These are phyloP conservation scores for Leptodermis oblonga DNA, from an alignment of 257 asterid species.

Conservation along the genomic window DNA sequence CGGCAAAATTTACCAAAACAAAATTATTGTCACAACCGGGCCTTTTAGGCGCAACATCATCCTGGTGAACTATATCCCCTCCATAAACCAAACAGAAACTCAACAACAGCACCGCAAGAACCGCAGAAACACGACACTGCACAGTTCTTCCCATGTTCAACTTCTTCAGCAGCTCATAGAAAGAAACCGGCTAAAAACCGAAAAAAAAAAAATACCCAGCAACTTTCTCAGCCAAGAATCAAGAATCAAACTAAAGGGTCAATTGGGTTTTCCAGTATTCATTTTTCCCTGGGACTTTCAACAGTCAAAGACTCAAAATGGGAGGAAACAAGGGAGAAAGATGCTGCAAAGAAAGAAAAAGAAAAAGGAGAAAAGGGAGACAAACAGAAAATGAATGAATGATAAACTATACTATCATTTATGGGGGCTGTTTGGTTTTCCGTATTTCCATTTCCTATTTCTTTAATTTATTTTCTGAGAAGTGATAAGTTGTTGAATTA, in stretches of 20 bases:
- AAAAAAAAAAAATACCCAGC: background rate
- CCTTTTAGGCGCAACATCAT: constrained; percentile 68
- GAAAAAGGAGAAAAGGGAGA: background rate
- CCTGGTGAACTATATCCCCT: constrained; percentile 89
- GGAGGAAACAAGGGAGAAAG: constrained; percentile 25
- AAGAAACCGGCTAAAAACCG: background rate
- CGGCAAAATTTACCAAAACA: constrained; percentile 55
- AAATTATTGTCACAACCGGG: constrained; percentile 87
- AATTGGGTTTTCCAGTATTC: constrained; percentile 11
- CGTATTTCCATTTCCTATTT: no score
- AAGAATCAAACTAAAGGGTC: constrained; percentile 35
- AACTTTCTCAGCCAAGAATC: constrained; percentile 2
- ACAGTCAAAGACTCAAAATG: background rate
- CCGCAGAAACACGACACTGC: constrained; percentile 34
- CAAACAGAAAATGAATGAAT: background rate
- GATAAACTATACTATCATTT: background rate
- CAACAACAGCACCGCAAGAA: constrained; percentile 27
- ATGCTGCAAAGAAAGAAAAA: background rate
- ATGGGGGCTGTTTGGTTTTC: constrained; percentile 10
- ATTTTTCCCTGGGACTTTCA: background rate
- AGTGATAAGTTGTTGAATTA: constrained; percentile 13
- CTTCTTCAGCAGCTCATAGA: constrained; percentile 45
- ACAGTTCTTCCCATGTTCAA: constrained; percentile 32
- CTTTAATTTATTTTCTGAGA: background rate
- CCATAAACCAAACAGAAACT: constrained; percentile 47